Evolutionary conservation across 257 asterid genomes (phyloP).

Genomic region (Scutellaria barbata): DNA sequence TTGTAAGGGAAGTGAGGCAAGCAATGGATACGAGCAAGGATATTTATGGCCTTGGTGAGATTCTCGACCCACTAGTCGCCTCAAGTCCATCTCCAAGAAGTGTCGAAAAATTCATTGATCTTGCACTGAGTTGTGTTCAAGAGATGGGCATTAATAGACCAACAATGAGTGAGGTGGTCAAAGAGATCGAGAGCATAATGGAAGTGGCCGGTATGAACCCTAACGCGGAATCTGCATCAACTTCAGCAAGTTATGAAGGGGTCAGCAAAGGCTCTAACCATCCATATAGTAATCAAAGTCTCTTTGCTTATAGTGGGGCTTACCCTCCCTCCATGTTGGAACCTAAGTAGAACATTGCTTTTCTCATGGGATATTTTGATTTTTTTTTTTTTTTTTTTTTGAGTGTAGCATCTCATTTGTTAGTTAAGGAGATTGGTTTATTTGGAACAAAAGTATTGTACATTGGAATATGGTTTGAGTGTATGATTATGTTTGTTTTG

Average conservation of each 20-base stretch:
- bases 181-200: conserved; percentile 74
- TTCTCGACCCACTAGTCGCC: conserved; percentile 69
- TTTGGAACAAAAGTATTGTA: conserved; percentile 12
- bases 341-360: conserved; percentile 50
- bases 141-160: conserved; percentile 64
- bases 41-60: conserved; percentile 58
- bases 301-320: conserved; percentile 60
- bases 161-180: conserved; percentile 77
- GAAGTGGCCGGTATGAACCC: conserved; percentile 74
- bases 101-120: conserved; percentile 64
- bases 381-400: conserved; percentile 12
- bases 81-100: conserved; percentile 51
- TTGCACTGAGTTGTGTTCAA: conserved; percentile 69
- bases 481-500: neutral
- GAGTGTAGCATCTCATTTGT: neutral
- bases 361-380: neutral
- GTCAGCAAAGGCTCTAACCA: conserved; percentile 48
- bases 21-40: conserved; percentile 65
- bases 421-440: neutral
- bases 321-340: conserved; percentile 51
- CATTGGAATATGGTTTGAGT: conserved; percentile 21
- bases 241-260: conserved; percentile 69
- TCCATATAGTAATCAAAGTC: conserved; percentile 72
- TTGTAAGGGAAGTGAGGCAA: conserved; percentile 67
- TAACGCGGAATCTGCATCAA: conserved; percentile 69